These are phyloP conservation scores for Hortaea werneckii DNA, from an alignment of 2,329 filamentous ascomycete genomes.

Conservation along the genomic window DNA sequence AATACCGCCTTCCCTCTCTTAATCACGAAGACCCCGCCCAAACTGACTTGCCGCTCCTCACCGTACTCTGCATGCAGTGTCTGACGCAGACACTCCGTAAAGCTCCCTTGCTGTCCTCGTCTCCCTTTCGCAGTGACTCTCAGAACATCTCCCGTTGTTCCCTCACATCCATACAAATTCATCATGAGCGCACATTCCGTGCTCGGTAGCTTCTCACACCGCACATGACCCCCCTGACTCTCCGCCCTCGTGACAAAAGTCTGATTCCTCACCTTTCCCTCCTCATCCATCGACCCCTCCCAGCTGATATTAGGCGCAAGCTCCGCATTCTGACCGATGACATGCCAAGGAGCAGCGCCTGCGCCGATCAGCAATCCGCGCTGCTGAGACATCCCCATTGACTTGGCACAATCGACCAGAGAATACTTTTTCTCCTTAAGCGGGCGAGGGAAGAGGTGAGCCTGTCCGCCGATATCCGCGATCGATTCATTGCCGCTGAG, in stretches of 20 bases:
- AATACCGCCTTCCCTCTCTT: slow-evolving; percentile 17
- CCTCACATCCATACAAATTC: slow-evolving; percentile 20
- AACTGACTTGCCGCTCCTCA: slow-evolving; percentile 12
- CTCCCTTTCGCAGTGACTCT: slow-evolving; percentile 18
- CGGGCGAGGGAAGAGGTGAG: slow-evolving; percentile 21
- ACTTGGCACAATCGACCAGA: slow-evolving; percentile 14
- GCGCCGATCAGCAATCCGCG: slow-evolving; percentile 19
- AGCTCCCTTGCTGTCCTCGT: slow-evolving; percentile 15
- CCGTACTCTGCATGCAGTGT: slow-evolving; percentile 15
- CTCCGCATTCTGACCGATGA: slow-evolving; percentile 19
- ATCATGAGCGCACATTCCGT: slow-evolving; percentile 23
- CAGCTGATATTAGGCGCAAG: slow-evolving; percentile 21
- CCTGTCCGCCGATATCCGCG: slow-evolving; percentile 23
- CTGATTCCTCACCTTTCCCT: slow-evolving; percentile 10
- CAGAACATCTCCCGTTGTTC: slow-evolving; percentile 16
- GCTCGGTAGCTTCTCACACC: slow-evolving; percentile 13
- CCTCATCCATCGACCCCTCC: slow-evolving; percentile 7
- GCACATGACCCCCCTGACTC: slow-evolving; percentile 28
- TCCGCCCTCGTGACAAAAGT: slow-evolving; percentile 24
- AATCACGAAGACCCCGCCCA: slow-evolving; percentile 21
- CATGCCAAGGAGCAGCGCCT: slow-evolving; percentile 21
- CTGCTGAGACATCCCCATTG: slow-evolving; percentile 15
- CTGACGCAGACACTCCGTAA: slow-evolving; percentile 19
- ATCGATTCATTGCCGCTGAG: slow-evolving; percentile 18
- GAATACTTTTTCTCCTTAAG: slow-evolving; percentile 21